Evolutionary conservation across 208 protist species (phyloP).

Genomic region (Balamuthia mandrillaris): DNA sequence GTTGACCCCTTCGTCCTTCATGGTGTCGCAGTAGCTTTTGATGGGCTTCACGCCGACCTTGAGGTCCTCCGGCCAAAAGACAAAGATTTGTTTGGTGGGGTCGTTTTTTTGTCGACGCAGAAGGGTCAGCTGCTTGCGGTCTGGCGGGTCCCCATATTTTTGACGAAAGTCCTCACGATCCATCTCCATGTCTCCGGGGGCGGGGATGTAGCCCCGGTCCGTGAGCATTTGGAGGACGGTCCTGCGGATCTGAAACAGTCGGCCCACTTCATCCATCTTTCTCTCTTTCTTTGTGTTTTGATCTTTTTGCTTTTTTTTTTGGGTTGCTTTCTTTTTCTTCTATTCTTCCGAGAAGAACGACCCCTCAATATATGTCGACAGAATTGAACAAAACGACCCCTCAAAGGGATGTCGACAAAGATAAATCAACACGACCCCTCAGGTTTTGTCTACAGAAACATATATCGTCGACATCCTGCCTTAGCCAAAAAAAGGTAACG

Average conservation of each 20-base stretch:
- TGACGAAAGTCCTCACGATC: slow-evolving; percentile 8
- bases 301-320: background rate
- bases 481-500: too few species aligned
- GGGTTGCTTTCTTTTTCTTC: background rate
- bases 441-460: too few species aligned
- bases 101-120: background rate
- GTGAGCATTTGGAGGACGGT: slow-evolving; percentile 36
- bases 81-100: slow-evolving; percentile 7
- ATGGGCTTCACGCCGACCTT: slow-evolving; percentile 16
- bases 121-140: background rate
- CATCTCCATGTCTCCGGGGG: background rate
- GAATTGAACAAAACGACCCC: too few species aligned
- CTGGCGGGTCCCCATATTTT: background rate
- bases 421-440: too few species aligned
- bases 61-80: slow-evolving; percentile 23
- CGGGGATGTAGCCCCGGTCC: slow-evolving; percentile 16
- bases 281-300: background rate
- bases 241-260: background rate
- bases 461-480: too few species aligned
- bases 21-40: slow-evolving; percentile 16
- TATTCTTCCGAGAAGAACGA: background rate
- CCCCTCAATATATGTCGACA: too few species aligned
- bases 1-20: slow-evolving; percentile 16
- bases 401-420: too few species aligned
- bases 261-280: slow-evolving; percentile 19